A percentile compares a stretch with the other conserved stretches of the same genome.
These are phyloP conservation scores for Penicillium hesseltinei DNA, from an alignment of 2,329 filamentous ascomycete genomes.

Conservation along the genomic window DNA sequence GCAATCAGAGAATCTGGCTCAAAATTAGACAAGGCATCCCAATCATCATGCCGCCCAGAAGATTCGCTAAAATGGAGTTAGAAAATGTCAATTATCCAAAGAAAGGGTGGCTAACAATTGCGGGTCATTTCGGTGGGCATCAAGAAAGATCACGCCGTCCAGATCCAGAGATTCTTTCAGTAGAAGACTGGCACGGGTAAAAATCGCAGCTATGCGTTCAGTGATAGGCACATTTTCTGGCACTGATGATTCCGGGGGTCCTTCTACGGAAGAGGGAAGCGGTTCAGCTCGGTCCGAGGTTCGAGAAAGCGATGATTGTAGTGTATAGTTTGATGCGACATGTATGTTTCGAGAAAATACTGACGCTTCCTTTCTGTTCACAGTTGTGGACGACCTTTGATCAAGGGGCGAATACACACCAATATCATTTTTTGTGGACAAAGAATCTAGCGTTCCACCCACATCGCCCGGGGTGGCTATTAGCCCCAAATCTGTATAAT, in stretches of 20 bases:
- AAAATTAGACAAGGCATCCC: slow-evolving; percentile 20
- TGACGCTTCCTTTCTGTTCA: not conserved
- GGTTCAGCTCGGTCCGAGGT: not conserved
- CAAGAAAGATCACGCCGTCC: slow-evolving; percentile 39
- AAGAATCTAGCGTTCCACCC: not conserved
- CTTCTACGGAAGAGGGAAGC: not conserved
- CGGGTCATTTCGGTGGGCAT: slow-evolving; percentile 23
- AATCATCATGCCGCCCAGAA: slow-evolving; percentile 17
- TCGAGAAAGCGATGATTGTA: slow-evolving; percentile 5
- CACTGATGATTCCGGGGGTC: not conserved
- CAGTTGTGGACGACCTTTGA: not conserved
- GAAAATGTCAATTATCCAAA: not conserved
- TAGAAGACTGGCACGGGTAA: slow-evolving; percentile 45
- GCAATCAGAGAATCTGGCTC: not conserved
- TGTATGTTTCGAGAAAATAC: not conserved
- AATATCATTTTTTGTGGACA: not conserved
- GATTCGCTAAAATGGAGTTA: slow-evolving; percentile 13
- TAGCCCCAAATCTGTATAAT: not conserved
- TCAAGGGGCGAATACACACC: not conserved
- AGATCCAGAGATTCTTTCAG: slow-evolving; percentile 45
- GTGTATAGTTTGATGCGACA: not conserved
- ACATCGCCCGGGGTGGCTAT: not conserved
- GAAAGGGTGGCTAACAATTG: slow-evolving; percentile 20
- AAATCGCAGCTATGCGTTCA: slow-evolving; percentile 31
- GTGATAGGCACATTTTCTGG: slow-evolving; percentile 14